Evolutionary conservation across 2,329 filamentous ascomycete genomes (phyloP), one percentile per base, ranked within the genome.

Genomic region (Sporothrix curviconia): DNA sequence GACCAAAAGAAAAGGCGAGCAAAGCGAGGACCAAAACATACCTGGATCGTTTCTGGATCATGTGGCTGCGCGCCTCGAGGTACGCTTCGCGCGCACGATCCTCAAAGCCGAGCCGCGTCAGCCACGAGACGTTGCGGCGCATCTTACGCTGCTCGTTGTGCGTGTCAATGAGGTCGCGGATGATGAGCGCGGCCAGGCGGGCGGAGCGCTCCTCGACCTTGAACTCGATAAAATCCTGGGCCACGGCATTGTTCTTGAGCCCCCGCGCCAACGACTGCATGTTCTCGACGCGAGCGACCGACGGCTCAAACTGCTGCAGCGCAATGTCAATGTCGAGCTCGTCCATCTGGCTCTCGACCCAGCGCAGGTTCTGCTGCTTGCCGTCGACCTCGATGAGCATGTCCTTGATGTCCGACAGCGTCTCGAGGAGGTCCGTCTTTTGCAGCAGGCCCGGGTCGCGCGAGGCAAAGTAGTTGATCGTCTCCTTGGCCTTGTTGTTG

Each of bases 291-390:
- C 86, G 83, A 5, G 80, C 79, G 0, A 97, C 94, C 0, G 94
- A 89, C 19, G 86, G 82, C 65, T 96, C 91, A 63, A 96, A 94
- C 42, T 83, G 82, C 69, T 97, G 92, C 52, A 96, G 79, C 0
- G 94, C 92, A 66, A 99, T 92, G 65, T 95, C 87, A 65, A 97
- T 97, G 67, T 99, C 94, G 6, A 99, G 82, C 67, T 95, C 90
- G 68, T 99, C 94, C 70, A 99, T 89, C 72, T 97, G 90, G 54
- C 85, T 84, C 70, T 99, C 94, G 0, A 99, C 90, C 90, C 90
- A 96, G 55, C 92, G 88, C 47, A 99, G 80, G 68, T 94, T 96
- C 69, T 97, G 90, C 70, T 96, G 92, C 66, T 95, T 95, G 50
- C 94, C 94, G 66, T 97, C 94, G 14, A 96, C 90, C 66, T 99